Base-by-base conservation (phyloP, 805 yeast genomes). In the Brettanomyces sp. region DNA sequence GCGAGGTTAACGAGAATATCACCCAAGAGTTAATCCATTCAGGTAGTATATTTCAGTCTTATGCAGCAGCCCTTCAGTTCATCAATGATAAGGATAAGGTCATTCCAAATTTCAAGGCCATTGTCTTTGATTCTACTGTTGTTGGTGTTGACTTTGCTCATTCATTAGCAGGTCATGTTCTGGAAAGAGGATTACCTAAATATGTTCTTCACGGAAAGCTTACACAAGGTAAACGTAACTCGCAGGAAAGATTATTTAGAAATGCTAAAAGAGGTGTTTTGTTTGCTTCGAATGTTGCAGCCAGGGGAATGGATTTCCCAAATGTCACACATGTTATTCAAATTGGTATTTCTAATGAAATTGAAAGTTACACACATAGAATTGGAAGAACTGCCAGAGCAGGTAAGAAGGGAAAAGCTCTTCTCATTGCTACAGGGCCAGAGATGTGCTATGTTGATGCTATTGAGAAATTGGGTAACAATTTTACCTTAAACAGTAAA, bases 331-430 rank as follows among this genome's bases (percentile, higher is more conserved):
- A 87, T 59, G 97, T 91, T 44, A 68, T 85, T 55, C 97, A 91
- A 68, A 63, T 87, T 45, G 85, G 91, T 53, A 73, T 81, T n/a
- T 86, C 93, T 49, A 66, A 73, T 41, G 86, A 82, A 47, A 65
- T 79, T 23, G 77, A 90, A n/a, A 82, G 84, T 51, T 89, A 90
- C 61, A 79, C 89, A 48, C 98, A 91, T 67, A 82, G 95, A 64
- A 82, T 91, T 58, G 98, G 98, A 49, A 82, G 98, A 73, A 91
- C 97, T 13, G 98, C 95, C 39, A 80, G 98, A 67, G 95, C 90
- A 46, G 96, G 96, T 47, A 74, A 75, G 48, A 68, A 72, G 23
- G 98, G 98, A 51, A 70, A 73, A 42, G 85, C 96, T 4, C 63
- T 77, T 13, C 62, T 85, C 48, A 80, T 78, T 58, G 56, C 80